Base-by-base conservation (phyloP, 2,329 filamentous ascomycete genomes). In the Botryotinia narcissicola region DNA sequence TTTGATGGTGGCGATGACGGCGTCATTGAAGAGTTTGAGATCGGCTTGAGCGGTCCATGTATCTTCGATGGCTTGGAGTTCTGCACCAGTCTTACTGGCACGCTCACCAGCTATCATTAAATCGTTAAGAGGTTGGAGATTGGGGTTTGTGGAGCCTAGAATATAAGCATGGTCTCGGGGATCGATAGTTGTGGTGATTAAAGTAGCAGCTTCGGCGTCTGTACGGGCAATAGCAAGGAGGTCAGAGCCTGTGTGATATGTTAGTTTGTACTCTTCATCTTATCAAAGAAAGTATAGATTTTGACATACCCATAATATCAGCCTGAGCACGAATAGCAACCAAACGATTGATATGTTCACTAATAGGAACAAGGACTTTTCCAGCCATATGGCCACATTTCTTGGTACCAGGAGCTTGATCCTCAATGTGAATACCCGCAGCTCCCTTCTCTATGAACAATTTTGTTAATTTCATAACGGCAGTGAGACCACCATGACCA, bases 381-480 rank as follows among this genome's bases (percentile, higher is more conserved):
- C 96, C 96, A 77, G 96, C 96, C 96, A 98, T 98, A 85, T 98
- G 96, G 76, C 96, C 96, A 83, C 96, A 99, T 89, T 99, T 99
- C 90, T 99, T 99, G 68, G 96, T 98, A 72, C 96, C 96, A 4
- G 96, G 95, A 6, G 96, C 95, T 84, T 98, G 96, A 83, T 99
- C 96, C 85, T 99, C 96, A 79, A 99, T 98, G 85, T 99, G 96
- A 80, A 99, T 98, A 78, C 96, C 96, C 60, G 96, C 96, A 63
- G 96, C 96, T 79, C 96, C 96, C 84, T 95, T 94, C 86, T 99
- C 96, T 77, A 98, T 85, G 83, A 99, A 98, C 73, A 98, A 89
- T 87, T 98, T 98, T 77, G 96, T 98, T 79, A 99, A 90, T 88
- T 98, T 99, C 96, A 99, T 98, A 79, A 98, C 92, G 73, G 96